Percentiles rank a stretch among this genome's conserved stretches.
phyloP scores from a whole-genome alignment of 78 protist genomes.

The Dictyostelium intermedium region DNA sequence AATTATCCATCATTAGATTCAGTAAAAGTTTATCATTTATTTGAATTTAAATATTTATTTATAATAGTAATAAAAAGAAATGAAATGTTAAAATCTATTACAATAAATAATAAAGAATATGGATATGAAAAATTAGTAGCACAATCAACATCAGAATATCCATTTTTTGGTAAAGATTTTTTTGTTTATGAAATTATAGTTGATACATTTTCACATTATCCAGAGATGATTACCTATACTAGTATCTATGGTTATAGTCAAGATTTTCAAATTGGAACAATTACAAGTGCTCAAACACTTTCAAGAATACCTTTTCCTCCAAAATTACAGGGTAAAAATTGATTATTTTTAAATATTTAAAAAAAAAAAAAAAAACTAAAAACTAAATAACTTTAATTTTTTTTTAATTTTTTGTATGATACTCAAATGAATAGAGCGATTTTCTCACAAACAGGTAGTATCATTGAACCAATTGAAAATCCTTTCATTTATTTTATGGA shows the following conservation, averaged over 20 bases:
- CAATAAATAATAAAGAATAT: background rate
- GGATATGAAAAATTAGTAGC: background rate
- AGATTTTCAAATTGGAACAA: background rate
- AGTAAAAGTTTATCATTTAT: background rate
- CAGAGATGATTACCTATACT: background rate
- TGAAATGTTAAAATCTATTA: background rate
- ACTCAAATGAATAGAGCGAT: background rate
- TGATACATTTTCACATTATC: background rate
- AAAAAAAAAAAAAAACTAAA: no score
- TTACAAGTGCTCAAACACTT: background rate
- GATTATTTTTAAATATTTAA: no score
- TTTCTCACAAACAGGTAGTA: background rate
- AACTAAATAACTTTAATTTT: no score
- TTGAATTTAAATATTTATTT: background rate
- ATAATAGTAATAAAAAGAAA: no score
- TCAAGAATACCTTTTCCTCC: background rate
- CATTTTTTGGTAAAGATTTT: background rate
- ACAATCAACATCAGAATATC: background rate
- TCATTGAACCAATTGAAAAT: background rate
- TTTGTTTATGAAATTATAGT: background rate
- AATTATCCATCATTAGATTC: background rate
- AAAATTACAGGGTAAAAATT: background rate
- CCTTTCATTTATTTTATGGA: background rate
- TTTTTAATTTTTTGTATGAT: no score
- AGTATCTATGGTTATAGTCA: background rate